Evolutionary conservation across 2,329 filamentous ascomycete genomes (phyloP), one percentile per base, ranked within the genome.

Genomic region (Cladosporium austrohemisphaericum): DNA sequence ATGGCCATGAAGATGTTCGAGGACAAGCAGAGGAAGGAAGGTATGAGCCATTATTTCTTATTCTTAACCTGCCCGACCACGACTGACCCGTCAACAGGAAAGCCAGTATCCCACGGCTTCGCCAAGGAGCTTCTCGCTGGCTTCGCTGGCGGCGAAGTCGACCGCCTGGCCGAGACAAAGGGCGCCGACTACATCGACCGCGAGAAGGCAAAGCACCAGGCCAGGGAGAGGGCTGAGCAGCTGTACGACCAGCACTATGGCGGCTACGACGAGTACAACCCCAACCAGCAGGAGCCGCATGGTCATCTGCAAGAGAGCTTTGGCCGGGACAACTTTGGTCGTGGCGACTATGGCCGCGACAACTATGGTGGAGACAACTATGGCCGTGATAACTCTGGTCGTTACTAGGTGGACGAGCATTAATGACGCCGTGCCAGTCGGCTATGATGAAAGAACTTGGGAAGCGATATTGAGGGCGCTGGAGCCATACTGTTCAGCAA

Each of bases 1-100:
- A 84, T 81, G 56, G 88, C 83, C 60, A 86, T 92, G 79, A 89
- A 89, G 76, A 74, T 83, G 23, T 91, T 83, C 60, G 86, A 91
- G 71, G 83, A 89, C 67, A 75, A 80, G 61, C 85, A 89, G 73
- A 83, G 85, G 61, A 73, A 70, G 49, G 74, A 86, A 65, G 86
- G 83, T 82, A 72, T 20, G 72, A 61, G 16, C 41, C 11, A 48
- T 14, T 7, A 5, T 11, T 18, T 11, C 26, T 18, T 38, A 22
- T n/a, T n/a, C 36, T 10, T 18, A 11, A 14, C 14, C n/a, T n/a
- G n/a, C n/a, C 36, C 25, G 4, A 14, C 40, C 41, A 6, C 13
- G 14, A 10, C 40, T 28, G 29, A 33, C 85, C 89, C 77, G 86
- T 86, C 74, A 71, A 82, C 14, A 51, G 38, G 84, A 71, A 83